Evolutionary conservation across 192 early-diverging fungal genomes (phyloP), one percentile per base, ranked within the genome.

Genomic region (Diversispora epigaea): DNA sequence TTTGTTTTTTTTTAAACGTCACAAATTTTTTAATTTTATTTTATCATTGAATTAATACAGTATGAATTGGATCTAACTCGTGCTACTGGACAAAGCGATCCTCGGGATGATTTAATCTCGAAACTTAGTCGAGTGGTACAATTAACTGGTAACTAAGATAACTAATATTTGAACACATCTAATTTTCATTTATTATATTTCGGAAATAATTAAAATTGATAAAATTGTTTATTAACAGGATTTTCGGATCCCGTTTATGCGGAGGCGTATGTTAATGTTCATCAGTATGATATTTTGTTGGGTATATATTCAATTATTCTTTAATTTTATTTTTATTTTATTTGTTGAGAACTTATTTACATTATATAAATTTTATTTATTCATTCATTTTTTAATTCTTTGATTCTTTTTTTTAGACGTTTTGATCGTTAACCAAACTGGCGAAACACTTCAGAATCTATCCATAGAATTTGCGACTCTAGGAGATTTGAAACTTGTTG

Each of bases 191-290:
- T 32, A 11, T 15, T 61, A 19, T 61, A 21, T 61, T 22, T 61
- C 3, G 1, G 25, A 55, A 55, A 71, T 71, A 39, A 55, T n/a
- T n/a, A 40, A 8, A n/a, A 56, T 55, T 32, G 12, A 3, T 10
- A 41, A 11, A 40, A 41, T 46, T 62, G 6, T 60, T 45, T 45
- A 45, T 61, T 25, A 47, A 19, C 32, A 73, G 71, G 82, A 15
- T 99, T 95, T 83, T 96, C 95, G 4, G 97, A 99, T 79, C 93
- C 95, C 2, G 95, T 99, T n/a, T 99, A 99, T 77, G 96, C 96
- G 3, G 97, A 99, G 82, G 97, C 95, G 0, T 97, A 98, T 79
- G 94, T 98, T 49, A 96, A 87, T 65, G 95, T 99, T 45, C 96
- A 96, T 75, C 96, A 99, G 83, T 98, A 94, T 77, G 96, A 99